phyloP scores from a whole-genome alignment of 192 early-diverging fungal genomes.

The Helicostylum pulchrum region DNA sequence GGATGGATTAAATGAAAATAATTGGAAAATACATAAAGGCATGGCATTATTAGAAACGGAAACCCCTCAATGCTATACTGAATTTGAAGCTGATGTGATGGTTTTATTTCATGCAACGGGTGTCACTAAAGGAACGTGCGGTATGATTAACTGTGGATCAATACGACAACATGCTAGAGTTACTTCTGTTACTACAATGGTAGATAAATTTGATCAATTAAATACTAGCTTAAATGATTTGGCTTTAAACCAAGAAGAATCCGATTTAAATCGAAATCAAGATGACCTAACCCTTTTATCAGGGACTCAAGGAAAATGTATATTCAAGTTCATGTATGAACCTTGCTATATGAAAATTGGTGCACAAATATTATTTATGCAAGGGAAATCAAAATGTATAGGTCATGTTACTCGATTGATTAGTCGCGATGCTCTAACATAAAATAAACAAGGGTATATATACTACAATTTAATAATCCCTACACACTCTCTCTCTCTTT shows the following conservation, averaged over 20 bases:
- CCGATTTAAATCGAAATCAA: not conserved
- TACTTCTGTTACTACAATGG: conserved; percentile 35
- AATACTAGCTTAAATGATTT: not conserved
- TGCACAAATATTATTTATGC: conserved; percentile 57
- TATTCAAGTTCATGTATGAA: conserved; percentile 57
- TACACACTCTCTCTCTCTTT: no score
- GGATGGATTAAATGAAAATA: not conserved
- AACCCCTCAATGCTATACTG: conserved; percentile 43
- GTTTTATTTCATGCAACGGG: conserved; percentile 53
- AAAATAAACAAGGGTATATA: no score
- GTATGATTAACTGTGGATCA: conserved; percentile 59
- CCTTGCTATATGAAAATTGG: conserved; percentile 60
- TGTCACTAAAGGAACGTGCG: conserved; percentile 50
- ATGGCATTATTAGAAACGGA: conserved; percentile 53
- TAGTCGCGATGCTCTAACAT: no score
- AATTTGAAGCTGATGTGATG: conserved; percentile 65
- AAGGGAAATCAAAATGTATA: conserved; percentile 65
- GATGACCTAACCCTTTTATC: conserved; percentile 29
- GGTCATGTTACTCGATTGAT: conserved; percentile 55
- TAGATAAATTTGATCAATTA: conserved; percentile 13
- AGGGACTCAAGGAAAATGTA: conserved; percentile 48
- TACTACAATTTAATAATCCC: no score
- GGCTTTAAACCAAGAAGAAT: conserved; percentile 14
- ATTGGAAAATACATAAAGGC: conserved; percentile 41
- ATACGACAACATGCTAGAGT: conserved; percentile 57